Conservation (phyloP, 768 basidiomycete species). For the Crassisporium funariophilum region DNA sequence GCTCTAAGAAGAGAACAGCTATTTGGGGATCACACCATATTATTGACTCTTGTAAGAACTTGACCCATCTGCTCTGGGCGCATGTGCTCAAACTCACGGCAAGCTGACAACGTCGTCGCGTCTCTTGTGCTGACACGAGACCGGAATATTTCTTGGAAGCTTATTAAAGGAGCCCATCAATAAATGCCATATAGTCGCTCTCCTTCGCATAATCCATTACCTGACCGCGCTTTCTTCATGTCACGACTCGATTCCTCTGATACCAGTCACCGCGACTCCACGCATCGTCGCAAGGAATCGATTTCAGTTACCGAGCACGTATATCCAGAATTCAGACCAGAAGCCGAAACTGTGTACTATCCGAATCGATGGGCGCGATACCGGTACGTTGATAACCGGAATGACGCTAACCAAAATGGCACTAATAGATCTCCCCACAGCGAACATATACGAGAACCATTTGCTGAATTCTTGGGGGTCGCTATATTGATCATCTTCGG, state of each 20-base stretch:
- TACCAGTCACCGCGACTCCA: constrained; percentile 7
- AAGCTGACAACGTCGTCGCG: too few relatives aligned
- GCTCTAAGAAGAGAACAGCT: too few relatives aligned
- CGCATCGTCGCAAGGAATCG: constrained; percentile 1
- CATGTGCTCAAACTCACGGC: too few relatives aligned
- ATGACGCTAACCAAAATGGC: neutral
- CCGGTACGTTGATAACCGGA: constrained; percentile 38
- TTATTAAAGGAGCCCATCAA: too few relatives aligned
- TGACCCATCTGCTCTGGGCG: too few relatives aligned
- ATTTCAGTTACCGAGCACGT: constrained; percentile 13
- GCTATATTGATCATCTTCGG: constrained; percentile 64
- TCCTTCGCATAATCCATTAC: too few relatives aligned
- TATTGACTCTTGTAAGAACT: too few relatives aligned
- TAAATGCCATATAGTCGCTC: too few relatives aligned
- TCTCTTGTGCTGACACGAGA: too few relatives aligned
- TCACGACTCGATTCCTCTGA: constrained; percentile 4
- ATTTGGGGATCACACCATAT: too few relatives aligned
- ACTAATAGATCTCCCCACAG: constrained; percentile 28
- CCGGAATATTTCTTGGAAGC: too few relatives aligned
- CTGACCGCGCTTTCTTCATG: neutral
- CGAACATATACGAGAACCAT: constrained; percentile 53
- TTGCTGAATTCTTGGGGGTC: constrained; percentile 65
- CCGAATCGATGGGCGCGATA: constrained; percentile 59
- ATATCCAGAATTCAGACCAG: constrained; percentile 19
- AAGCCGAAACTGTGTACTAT: constrained; percentile 37